Base-by-base conservation (phyloP, 140 eudicot species). In the Anethum foeniculum region DNA sequence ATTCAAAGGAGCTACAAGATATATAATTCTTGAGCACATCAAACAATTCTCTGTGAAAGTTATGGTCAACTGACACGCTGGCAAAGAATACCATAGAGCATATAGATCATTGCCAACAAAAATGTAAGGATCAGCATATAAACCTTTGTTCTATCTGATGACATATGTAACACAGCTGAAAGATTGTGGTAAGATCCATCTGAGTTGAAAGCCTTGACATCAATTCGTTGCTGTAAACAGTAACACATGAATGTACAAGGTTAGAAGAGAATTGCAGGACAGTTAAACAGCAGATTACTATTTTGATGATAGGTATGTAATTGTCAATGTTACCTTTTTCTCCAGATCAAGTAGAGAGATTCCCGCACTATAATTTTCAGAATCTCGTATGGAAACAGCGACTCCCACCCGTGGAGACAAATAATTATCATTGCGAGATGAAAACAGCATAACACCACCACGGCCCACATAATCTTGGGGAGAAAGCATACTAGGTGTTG, bases 101-200 rank as follows among this genome's bases (percentile, higher is more conserved):
- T 4, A n/a, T 38, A 23, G 4, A 41, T n/a, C 36, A 38, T 18
- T 23, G 77, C 34, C 30, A 72, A 38, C 38, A 41, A 18, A 19
- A 38, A 79, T 16, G 44, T 44, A 58, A 28, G 12, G 49, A 46
- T 56, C 28, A 39, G 58, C 16, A 79, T 44, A 72, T 46, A 13
- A 81, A 96, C 99, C 97, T 96, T 96, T 79, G 98, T 96, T 82
- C 99, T 90, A 86, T 93, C 99, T 28, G 99, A 89, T 62, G 98
- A 91, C 98, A 96, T 93, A 71, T 89, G 90, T 74, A 96, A 81
- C 71, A 88, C 82, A 76, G 91, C 91, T 77, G 99, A 96, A 84
- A 96, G 96, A 83, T 86, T 93, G 88, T 89, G 90, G 90, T 96
- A 96, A 87, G 93, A 88, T 84, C 98, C 99, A 86, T 93, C 97